Conservation (phyloP, 345 rosid genomes). For the Arabidopsis suecica region DNA sequence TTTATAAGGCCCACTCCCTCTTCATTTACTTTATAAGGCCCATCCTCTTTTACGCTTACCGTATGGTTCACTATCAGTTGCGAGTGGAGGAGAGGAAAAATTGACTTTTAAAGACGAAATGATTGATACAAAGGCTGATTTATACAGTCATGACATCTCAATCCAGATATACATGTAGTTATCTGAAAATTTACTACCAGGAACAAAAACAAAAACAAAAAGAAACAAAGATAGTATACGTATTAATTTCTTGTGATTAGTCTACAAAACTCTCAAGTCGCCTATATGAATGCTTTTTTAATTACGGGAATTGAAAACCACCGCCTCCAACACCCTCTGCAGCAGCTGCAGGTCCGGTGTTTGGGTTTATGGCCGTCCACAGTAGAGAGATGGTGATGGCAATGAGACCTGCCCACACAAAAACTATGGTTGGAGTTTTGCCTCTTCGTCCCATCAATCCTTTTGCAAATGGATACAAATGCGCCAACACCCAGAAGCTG, state of each 20-base stretch:
- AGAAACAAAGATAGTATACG: neutral
- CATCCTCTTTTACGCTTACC: neutral
- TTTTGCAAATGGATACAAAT: conserved; percentile 91
- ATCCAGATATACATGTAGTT: conserved; percentile 1
- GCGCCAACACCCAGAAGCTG: conserved; percentile 95
- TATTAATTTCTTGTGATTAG: conserved; percentile 1
- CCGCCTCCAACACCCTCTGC: conserved; percentile 46
- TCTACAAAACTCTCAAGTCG: conserved; percentile 33
- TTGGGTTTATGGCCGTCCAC: conserved; percentile 79
- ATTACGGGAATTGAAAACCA: conserved; percentile 68
- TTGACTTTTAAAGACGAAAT: neutral
- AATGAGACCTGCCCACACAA: conserved; percentile 93
- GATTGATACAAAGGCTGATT: neutral
- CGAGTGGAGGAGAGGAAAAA: neutral
- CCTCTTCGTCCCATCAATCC: conserved; percentile 96
- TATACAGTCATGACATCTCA: conserved; percentile 13
- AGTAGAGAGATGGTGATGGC: conserved; percentile 83
- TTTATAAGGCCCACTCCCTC: too few species aligned
- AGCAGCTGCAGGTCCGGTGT: conserved; percentile 29
- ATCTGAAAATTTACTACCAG: conserved; percentile 4
- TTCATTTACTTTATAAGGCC: conserved; percentile 20
- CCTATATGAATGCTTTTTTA: conserved; percentile 3
- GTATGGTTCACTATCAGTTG: neutral
- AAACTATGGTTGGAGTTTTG: conserved; percentile 91
- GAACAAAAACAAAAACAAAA: neutral